These are phyloP conservation scores for Aaosphaeria pasadenensis DNA, from an alignment of 2,329 filamentous ascomycete genomes.

Conservation along the genomic window DNA sequence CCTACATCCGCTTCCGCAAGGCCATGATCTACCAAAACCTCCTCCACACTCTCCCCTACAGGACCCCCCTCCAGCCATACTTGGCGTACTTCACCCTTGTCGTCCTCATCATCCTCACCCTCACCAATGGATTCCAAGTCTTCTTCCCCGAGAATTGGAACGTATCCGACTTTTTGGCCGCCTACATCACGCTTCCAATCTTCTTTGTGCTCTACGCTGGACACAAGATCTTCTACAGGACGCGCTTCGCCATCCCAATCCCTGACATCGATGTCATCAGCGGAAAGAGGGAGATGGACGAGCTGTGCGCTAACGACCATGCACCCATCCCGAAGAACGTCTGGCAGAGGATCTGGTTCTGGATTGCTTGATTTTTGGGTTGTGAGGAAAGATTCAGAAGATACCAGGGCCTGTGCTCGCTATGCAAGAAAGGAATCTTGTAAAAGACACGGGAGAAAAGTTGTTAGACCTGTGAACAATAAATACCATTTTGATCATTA, in stretches of 20 bases:
- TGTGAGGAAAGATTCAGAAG: background rate
- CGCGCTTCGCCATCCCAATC: slow-evolving; percentile 23
- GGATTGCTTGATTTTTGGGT: slow-evolving; percentile 25
- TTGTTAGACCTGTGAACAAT: no score
- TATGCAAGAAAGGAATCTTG: no score
- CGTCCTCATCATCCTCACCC: slow-evolving; percentile 39
- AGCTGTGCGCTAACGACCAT: slow-evolving; percentile 29
- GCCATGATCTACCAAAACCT: slow-evolving; percentile 51
- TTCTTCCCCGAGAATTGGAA: slow-evolving; percentile 50
- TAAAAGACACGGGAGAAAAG: no score
- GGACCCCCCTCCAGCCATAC: slow-evolving; percentile 46
- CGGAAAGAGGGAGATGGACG: slow-evolving; percentile 36
- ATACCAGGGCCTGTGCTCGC: no score
- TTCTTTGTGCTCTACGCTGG: slow-evolving; percentile 33
- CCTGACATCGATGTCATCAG: slow-evolving; percentile 31
- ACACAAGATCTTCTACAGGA: slow-evolving; percentile 31
- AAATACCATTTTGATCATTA: no score
- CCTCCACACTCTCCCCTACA: slow-evolving; percentile 53
- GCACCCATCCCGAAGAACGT: slow-evolving; percentile 34
- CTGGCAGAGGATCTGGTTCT: slow-evolving; percentile 33
- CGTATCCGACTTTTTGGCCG: slow-evolving; percentile 50
- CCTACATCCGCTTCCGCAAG: slow-evolving; percentile 59
- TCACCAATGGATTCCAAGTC: slow-evolving; percentile 46
- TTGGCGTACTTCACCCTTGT: slow-evolving; percentile 59
- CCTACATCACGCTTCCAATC: slow-evolving; percentile 46